phyloP scores from a whole-genome alignment of 352 stramenopile genomes.

The Phytopythium kandeliae region DNA sequence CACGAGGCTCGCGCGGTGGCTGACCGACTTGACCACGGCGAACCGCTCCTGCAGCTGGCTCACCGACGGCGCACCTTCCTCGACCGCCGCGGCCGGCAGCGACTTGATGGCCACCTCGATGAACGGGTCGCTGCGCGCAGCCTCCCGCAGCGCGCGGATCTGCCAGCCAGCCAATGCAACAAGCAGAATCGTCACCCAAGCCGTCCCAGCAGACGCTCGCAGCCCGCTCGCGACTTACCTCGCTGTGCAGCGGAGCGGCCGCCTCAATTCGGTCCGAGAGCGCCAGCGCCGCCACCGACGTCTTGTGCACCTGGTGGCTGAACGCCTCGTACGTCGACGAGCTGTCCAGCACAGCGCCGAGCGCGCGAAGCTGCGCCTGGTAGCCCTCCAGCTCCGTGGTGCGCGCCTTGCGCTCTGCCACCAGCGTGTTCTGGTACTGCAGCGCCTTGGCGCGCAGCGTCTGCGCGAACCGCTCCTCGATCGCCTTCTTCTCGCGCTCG shows the following conservation, averaged over 20 bases:
- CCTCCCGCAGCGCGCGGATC: constrained; percentile 63
- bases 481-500: constrained; percentile 51
- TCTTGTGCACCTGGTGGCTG: constrained; percentile 82
- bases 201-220: no score
- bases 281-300: constrained; percentile 68
- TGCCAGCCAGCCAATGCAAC: no score
- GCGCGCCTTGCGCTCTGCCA: constrained; percentile 58
- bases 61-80: constrained; percentile 66
- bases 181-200: no score
- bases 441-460: constrained; percentile 44
- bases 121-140: constrained; percentile 66
- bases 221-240: no score
- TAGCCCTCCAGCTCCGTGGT: constrained; percentile 59
- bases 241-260: constrained; percentile 52
- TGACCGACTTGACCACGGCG: constrained; percentile 69
- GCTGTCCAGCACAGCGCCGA: constrained; percentile 64
- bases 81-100: constrained; percentile 49
- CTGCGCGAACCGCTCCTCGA: constrained; percentile 43
- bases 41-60: constrained; percentile 80
- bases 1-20: constrained; percentile 59
- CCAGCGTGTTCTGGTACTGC: constrained; percentile 50
- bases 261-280: constrained; percentile 80
- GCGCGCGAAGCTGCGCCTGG: constrained; percentile 50
- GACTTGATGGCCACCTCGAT: constrained; percentile 66
- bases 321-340: constrained; percentile 82